A percentile compares a stretch with the other conserved stretches of the same genome.
Evolutionary conservation across 2,329 filamentous ascomycete genomes (phyloP).

Genomic region (Nemania sp.): DNA sequence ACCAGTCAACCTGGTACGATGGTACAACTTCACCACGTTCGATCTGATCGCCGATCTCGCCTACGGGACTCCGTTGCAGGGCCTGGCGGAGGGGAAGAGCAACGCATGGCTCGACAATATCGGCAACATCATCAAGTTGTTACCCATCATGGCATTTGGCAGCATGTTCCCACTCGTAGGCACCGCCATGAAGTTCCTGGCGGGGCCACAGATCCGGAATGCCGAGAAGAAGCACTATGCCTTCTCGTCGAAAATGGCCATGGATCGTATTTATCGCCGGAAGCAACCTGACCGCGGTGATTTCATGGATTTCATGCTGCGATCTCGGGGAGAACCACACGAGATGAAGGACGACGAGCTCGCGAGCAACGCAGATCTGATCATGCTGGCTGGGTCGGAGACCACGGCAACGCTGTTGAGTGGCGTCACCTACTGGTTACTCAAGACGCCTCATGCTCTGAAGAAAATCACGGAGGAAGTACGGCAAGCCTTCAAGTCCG

Average conservation of each 20-base stretch:
- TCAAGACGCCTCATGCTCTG: constrained; percentile 40
- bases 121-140: constrained; percentile 30
- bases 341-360: constrained; percentile 40
- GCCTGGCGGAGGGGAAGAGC: constrained; percentile 45
- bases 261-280: constrained; percentile 33
- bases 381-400: constrained; percentile 40
- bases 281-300: constrained; percentile 38
- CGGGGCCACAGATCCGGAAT: constrained; percentile 35
- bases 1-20: constrained; percentile 40
- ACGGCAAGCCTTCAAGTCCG: constrained; percentile 51
- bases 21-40: constrained; percentile 43
- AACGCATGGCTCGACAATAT: constrained; percentile 38
- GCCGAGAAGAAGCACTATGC: constrained; percentile 37
- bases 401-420: constrained; percentile 40
- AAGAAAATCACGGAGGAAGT: constrained; percentile 44
- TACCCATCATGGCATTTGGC: constrained; percentile 33
- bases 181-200: constrained; percentile 25
- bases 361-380: constrained; percentile 38
- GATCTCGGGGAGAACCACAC: constrained; percentile 38
- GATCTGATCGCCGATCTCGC: constrained; percentile 38
- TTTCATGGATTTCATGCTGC: constrained; percentile 41
- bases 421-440: constrained; percentile 36
- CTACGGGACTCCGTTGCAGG: constrained; percentile 36
- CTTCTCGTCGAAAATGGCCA: constrained; percentile 32
- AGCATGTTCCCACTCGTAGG: constrained; percentile 28